Base-by-base conservation (phyloP, 306 rosid species). In the Chamaecrista fasciculata region DNA sequence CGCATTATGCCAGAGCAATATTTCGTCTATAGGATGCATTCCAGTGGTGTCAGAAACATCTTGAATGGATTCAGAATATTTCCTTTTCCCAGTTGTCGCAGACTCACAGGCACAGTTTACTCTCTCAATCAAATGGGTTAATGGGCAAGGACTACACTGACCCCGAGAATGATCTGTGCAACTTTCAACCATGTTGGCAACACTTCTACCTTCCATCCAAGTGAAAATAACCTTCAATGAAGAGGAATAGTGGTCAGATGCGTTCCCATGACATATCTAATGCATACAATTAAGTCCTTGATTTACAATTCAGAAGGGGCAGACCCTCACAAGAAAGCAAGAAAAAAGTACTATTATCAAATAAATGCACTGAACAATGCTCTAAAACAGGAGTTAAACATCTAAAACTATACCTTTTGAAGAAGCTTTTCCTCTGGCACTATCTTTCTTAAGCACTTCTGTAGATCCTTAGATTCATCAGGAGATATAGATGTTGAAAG, bases 361-460 rank as follows among this genome's bases (percentile, higher is more conserved):
- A 55, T 16, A 50, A 73, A 74, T 37, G 63, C 6, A 64, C 69
- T 52, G 33, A 70, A 10, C 49, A 19, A 59, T 71, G 21, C 25
- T 67, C 55, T 55, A 31, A 63, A 55, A 25, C 72, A 52, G 55
- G 40, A 67, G 60, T 50, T 51, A 43, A 82, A 75, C 82, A 65
- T 50, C 42, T 48, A 82, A 75, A 83, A 65, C 44, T 65, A 77
- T 62, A 91, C 99, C 96, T 84, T 83, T 77, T 86, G 99, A 78
- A 95, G 97, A 82, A 95, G 99, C 81, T 91, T 91, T 83, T 95
- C 97, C 75, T 83, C 90, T 11, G 99, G 97, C 78, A 91, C 88
- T 79, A 91, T 87, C 85, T 78, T 86, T 74, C 69, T 75, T 76
- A 95, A 85, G 80, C 94, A 89, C 71, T 89, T 84, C 75, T 31